phyloP scores from a whole-genome alignment of 495 filamentous ascomycete species.

The Chaetomidium leptoderma region DNA sequence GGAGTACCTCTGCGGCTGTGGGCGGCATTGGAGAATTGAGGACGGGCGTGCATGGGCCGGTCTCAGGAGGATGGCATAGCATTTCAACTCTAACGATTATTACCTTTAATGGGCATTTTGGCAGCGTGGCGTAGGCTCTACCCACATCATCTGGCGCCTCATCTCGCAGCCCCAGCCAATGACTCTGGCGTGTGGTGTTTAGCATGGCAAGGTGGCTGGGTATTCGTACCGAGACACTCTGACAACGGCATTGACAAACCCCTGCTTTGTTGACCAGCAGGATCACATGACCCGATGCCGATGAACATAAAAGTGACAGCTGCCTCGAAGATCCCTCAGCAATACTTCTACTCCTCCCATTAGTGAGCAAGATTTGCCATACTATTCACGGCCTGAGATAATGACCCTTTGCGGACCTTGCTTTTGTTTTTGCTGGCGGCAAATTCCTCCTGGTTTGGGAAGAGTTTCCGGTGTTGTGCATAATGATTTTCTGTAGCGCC shows the following conservation, averaged over 20 bases:
- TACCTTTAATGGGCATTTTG: slow-evolving; percentile 27
- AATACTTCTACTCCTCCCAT: too few species aligned
- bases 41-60: not conserved
- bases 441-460: too few species aligned
- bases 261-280: not conserved
- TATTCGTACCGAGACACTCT: too few species aligned
- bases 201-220: not conserved
- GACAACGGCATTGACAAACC: not conserved
- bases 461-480: too few species aligned
- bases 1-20: not conserved
- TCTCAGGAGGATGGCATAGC: slow-evolving; percentile 8
- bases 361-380: too few species aligned
- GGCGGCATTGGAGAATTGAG: not conserved
- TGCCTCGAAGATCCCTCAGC: too few species aligned
- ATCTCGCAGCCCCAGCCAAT: not conserved
- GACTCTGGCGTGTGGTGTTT: not conserved
- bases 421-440: too few species aligned
- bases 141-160: not conserved
- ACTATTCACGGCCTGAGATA: too few species aligned
- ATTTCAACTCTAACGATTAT: slow-evolving; percentile 12
- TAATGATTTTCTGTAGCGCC: slow-evolving; percentile 1
- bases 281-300: too few species aligned
- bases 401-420: too few species aligned
- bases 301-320: too few species aligned
- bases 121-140: slow-evolving; percentile 21